Evolutionary conservation across 1,284 basidiomycete genomes (phyloP), one percentile per base, ranked within the genome.

Genomic region (Naganishia liquefaciens): DNA sequence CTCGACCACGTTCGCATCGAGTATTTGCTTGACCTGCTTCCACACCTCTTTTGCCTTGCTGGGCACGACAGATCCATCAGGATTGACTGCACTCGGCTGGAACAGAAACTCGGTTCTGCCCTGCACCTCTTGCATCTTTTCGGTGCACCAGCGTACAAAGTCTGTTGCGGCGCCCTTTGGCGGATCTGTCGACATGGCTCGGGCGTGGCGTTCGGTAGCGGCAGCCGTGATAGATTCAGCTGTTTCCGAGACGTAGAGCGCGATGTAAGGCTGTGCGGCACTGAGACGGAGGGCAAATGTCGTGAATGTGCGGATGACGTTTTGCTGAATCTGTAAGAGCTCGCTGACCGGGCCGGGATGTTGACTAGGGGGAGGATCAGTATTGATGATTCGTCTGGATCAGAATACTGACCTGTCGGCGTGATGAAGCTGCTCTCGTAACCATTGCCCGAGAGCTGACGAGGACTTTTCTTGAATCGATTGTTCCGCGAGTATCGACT

Each of bases 391-490:
- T 6, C 23, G 39, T 25, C 7, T 13, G 25, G 33, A 5, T 1
- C 17, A 43, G 9, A 28, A 27, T 50, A 1, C 25, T 44, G 25
- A 49, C 53, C 43, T 50, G 28, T 46, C 58, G 13, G 47, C 46
- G 11, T 64, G 47, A 1, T n/a, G n/a, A 5, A 57, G 42, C 27
- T 66, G 57, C 21, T 52, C 42, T 10, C 55, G 43, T 17, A 66
- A n/a, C 64, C 64, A 66, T 40, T 55, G 43, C 5, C 37, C 21
- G 2, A 62, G 19, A 19, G 44, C 52, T 15, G 49, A 37, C 1
- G 43, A 13, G 19, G 50, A 66, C 7, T 58, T 37, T 25, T 66
- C 64, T 30, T 62, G 30, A n/a, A 66, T 57, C 23, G 60, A 46
- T 44, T 62, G 53, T 27, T 66, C 64, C 27, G 43, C 52, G 52